Base-by-base conservation (phyloP, 192 early-diverging fungal species). In the Dispira parvispora region DNA sequence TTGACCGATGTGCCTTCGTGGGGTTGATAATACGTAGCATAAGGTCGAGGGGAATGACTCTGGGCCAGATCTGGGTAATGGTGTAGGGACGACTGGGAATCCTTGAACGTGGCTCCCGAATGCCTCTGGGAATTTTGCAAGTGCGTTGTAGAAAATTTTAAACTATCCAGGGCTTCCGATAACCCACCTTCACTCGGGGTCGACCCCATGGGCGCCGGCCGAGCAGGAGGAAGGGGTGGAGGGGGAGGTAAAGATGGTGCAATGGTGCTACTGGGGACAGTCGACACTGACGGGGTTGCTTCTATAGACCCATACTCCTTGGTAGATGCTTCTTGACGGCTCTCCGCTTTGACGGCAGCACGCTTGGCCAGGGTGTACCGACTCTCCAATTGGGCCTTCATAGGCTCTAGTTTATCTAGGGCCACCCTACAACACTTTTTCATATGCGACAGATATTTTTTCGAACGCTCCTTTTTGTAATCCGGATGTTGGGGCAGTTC, bases 401-500 rank as follows among this genome's bases (percentile, higher is more conserved):
- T 66, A 8, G 61, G 65, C 60, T 78, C 83, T 25, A 82, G 65
- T 38, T 71, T 73, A 13, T 75, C 69, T 70, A 86, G 61, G 0
- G 81, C 79, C 52, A 73, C 74, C 28, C 73, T 64, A 42, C 79
- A 78, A 49, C 74, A 76, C 67, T 75, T 60, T 43, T 62, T 68
- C 46, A 64, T 60, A 62, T 61, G 67, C 16, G 72, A 62, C 6
- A 68, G 61, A n/a, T 54, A 61, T 53, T 67, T 68, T 10, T 81
- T 79, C 58, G 79, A 63, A 42, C 71, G 69, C 0, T 76, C 71
- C 43, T 69, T 68, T 49, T 70, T 71, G 63, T 75, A 83, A 46
- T 80, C 73, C 10, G 72, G 71, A 61, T 83, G 78, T 50, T 78
- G 78, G 50, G 72, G 78, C 28, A 87, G 68, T 28, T 82, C 78